Evolutionary conservation across 225 moss, liverwort and hornwort species (phyloP).

Genomic region (Lunularia cruciata): DNA sequence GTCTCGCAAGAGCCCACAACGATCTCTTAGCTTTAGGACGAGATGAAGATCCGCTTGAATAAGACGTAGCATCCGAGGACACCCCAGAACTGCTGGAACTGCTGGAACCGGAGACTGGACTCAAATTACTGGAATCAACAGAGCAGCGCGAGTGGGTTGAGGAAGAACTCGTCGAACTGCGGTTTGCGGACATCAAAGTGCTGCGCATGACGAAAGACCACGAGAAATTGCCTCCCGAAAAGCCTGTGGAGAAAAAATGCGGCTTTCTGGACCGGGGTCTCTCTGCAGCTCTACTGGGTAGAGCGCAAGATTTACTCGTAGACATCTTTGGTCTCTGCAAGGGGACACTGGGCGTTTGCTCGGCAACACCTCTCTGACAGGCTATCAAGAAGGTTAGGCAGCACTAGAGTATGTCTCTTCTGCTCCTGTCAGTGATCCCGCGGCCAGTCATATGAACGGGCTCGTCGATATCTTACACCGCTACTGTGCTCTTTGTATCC

Average conservation of each 20-base stretch:
- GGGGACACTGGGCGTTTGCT: too few relatives aligned
- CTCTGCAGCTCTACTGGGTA: neutral
- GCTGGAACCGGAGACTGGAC: conserved; percentile 1
- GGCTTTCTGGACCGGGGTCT: neutral
- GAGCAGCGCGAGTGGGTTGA: neutral
- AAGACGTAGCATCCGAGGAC: neutral
- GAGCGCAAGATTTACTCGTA: conserved; percentile 1
- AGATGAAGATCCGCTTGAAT: neutral
- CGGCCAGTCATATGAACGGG: too few relatives aligned
- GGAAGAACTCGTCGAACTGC: conserved; percentile 6
- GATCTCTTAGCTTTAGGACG: neutral
- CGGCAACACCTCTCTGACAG: too few relatives aligned
- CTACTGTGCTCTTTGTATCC: too few relatives aligned
- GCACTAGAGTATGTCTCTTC: too few relatives aligned
- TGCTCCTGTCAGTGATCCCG: too few relatives aligned
- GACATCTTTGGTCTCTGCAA: too few relatives aligned
- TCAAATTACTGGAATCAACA: neutral
- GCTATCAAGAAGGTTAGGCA: too few relatives aligned
- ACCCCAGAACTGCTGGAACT: neutral
- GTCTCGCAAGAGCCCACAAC: neutral
- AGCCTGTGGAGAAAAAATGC: conserved; percentile 8
- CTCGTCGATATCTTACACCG: too few relatives aligned
- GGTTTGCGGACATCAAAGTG: conserved; percentile 6
- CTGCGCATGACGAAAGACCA: conserved; percentile 19
- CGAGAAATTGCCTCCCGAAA: conserved; percentile 8